These are phyloP conservation scores for Zangia roseola DNA, from an alignment of 768 basidiomycete genomes.

Conservation along the genomic window DNA sequence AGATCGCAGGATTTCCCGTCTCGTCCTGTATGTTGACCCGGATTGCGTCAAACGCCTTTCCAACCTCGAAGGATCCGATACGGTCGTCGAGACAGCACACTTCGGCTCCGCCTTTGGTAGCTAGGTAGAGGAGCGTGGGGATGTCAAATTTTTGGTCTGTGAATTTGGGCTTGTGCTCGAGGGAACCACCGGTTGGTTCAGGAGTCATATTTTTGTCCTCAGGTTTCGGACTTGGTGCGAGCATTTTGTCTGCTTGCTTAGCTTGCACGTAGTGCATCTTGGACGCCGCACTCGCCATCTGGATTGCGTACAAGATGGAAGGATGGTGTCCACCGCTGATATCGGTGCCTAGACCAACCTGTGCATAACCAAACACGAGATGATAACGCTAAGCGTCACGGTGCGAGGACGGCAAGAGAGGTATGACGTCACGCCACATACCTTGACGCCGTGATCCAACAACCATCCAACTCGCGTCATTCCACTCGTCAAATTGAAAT, in stretches of 20 bases:
- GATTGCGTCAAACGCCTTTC: slow-evolving; percentile 89
- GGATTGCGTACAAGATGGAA: too few species aligned
- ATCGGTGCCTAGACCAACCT: too few species aligned
- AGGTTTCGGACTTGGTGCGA: too few species aligned
- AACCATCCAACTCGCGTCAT: slow-evolving; percentile 72
- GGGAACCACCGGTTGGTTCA: too few species aligned
- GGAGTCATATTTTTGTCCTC: not conserved
- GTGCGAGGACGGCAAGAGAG: not conserved
- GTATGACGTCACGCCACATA: slow-evolving; percentile 16
- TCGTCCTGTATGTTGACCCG: slow-evolving; percentile 55
- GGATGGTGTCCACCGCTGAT: too few species aligned
- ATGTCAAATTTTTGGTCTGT: slow-evolving; percentile 61
- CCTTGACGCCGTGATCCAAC: slow-evolving; percentile 84
- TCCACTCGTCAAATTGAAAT: slow-evolving; percentile 86
- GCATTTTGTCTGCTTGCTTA: too few species aligned
- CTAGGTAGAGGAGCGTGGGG: slow-evolving; percentile 77
- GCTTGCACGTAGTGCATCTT: too few species aligned
- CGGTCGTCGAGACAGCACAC: slow-evolving; percentile 66
- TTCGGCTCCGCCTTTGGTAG: slow-evolving; percentile 85
- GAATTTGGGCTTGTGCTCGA: slow-evolving; percentile 31
- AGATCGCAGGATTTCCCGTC: slow-evolving; percentile 53
- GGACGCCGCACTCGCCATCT: too few species aligned
- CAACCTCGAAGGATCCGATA: slow-evolving; percentile 71
- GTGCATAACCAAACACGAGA: too few species aligned
- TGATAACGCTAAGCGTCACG: not conserved